Conservation (phyloP, 495 filamentous ascomycete species). For the Neurospora tetraspora region DNA sequence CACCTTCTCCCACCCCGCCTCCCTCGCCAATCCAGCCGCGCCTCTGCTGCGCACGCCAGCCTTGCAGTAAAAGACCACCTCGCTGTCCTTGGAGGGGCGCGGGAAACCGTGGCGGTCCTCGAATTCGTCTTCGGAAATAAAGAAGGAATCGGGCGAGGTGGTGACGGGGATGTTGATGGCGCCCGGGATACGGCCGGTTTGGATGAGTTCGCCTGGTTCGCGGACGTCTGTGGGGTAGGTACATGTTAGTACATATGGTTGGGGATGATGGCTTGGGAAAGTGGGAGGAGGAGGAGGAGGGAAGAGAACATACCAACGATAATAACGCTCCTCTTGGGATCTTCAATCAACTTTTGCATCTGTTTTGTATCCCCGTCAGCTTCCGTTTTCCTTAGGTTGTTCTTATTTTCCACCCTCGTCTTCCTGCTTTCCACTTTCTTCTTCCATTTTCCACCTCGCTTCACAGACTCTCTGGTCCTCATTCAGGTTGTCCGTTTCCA, state of each 20-base stretch:
- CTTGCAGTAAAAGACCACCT: slow-evolving; percentile 87
- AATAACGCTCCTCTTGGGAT: slow-evolving; percentile 3
- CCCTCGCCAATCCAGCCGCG: slow-evolving; percentile 69
- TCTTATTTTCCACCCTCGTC: too few relatives aligned
- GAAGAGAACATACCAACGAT: slow-evolving; percentile 16
- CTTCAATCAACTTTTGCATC: slow-evolving; percentile 12
- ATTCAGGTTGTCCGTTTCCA: too few relatives aligned
- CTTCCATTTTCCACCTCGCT: neutral
- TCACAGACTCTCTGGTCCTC: too few relatives aligned
- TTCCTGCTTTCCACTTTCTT: neutral
- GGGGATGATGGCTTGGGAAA: too few relatives aligned
- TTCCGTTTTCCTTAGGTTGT: too few relatives aligned
- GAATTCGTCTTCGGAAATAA: slow-evolving; percentile 68
- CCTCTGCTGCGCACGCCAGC: slow-evolving; percentile 72
- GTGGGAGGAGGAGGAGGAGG: neutral
- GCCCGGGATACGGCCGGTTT: slow-evolving; percentile 66
- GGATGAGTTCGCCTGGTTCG: slow-evolving; percentile 65
- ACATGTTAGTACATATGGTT: neutral
- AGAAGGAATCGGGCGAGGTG: slow-evolving; percentile 66
- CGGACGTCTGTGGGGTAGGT: slow-evolving; percentile 53
- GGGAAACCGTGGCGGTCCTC: slow-evolving; percentile 58
- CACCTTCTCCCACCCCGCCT: slow-evolving; percentile 63
- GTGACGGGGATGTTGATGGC: slow-evolving; percentile 72
- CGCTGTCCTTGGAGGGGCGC: slow-evolving; percentile 43
- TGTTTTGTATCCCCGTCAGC: neutral